Evolutionary conservation across 176 grass and related monocot genomes (phyloP).

Genomic region (Triticum dicoccoides): DNA sequence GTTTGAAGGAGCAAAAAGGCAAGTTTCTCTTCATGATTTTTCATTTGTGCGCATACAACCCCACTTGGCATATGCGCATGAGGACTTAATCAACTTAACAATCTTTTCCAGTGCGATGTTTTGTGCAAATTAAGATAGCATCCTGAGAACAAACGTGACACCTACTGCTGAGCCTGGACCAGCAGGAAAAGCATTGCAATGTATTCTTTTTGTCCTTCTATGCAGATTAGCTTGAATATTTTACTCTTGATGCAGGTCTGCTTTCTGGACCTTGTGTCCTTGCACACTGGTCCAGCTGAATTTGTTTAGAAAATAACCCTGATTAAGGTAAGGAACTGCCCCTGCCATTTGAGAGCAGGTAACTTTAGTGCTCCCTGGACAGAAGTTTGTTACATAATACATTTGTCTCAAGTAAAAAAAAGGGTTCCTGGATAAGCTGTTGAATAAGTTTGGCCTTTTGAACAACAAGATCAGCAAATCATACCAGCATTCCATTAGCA

Average conservation of each 20-base stretch:
- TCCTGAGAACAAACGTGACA: too few species aligned
- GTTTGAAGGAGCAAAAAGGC: too few species aligned
- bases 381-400: not conserved
- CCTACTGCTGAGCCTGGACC: too few species aligned
- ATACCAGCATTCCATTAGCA: not conserved
- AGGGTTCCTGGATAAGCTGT: not conserved
- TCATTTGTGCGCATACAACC: too few species aligned
- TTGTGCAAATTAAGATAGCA: too few species aligned
- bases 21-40: too few species aligned
- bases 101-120: too few species aligned
- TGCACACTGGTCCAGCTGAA: not conserved
- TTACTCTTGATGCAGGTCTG: constrained; percentile 12
- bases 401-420: not conserved
- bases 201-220: constrained; percentile 1
- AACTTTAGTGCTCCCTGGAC: not conserved
- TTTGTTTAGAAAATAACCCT: constrained; percentile 22
- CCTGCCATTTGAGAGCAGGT: constrained; percentile 2
- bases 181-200: not conserved
- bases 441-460: not conserved
- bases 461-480: not conserved
- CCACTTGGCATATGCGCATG: too few species aligned
- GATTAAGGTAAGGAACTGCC: not conserved
- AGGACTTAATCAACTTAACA: too few species aligned
- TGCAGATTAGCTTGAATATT: not conserved
- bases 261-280: constrained; percentile 2